phyloP scores from a whole-genome alignment of 139 green algal species.

The Yamagishiella unicocca region DNA sequence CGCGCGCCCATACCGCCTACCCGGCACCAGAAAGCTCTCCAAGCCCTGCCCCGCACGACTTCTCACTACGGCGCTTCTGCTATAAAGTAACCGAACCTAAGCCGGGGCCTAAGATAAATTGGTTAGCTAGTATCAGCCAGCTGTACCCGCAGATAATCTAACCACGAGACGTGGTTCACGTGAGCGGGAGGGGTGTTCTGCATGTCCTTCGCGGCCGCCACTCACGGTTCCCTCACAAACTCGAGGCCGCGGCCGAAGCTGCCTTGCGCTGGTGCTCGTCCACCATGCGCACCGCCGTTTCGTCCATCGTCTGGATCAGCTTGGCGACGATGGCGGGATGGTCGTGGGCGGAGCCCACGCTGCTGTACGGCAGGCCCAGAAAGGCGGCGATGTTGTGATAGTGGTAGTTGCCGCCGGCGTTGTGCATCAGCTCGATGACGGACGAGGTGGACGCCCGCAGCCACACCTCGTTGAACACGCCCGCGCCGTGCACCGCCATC shows the following conservation, averaged over 20 bases:
- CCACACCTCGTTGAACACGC: slow-evolving; percentile 46
- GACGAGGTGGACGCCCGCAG: slow-evolving; percentile 6
- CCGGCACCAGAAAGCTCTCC: no score
- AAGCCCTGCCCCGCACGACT: no score
- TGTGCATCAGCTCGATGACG: slow-evolving; percentile 44
- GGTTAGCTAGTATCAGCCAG: no score
- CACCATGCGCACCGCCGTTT: slow-evolving; percentile 22
- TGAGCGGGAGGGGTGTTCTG: no score
- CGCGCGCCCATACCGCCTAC: no score
- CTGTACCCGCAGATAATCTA: no score
- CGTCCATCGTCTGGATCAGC: slow-evolving; percentile 16
- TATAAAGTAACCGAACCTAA: no score
- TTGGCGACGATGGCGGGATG: neutral
- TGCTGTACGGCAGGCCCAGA: slow-evolving; percentile 29
- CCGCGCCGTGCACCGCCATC: slow-evolving; percentile 37
- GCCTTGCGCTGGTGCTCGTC: slow-evolving; percentile 1
- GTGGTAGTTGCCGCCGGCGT: slow-evolving; percentile 34
- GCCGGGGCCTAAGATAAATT: no score
- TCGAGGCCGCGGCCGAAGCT: neutral
- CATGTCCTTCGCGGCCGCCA: no score
- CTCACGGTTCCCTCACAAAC: no score
- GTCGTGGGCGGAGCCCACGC: slow-evolving; percentile 6
- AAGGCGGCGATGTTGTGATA: slow-evolving; percentile 44
- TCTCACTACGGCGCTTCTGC: no score
- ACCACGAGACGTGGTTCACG: no score